Percentiles rank a stretch among this genome's conserved stretches.
These are phyloP conservation scores for Aspergillus bombycis DNA, from an alignment of 2,329 filamentous ascomycete species.

Conservation along the genomic window DNA sequence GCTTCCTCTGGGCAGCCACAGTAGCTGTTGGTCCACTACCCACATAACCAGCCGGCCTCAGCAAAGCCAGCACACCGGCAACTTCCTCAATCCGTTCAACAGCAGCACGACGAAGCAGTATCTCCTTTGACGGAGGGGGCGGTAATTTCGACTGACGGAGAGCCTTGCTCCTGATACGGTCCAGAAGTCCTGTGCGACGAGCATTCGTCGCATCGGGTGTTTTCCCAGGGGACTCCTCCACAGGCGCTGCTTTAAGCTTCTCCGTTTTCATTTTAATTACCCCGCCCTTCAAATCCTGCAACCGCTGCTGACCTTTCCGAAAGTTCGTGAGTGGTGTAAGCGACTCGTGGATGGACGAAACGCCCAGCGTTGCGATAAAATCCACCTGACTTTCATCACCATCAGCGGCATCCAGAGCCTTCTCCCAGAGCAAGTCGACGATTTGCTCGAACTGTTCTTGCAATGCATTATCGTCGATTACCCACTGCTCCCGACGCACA, in stretches of 20 bases:
- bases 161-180: conserved; percentile 75
- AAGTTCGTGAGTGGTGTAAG: conserved; percentile 38
- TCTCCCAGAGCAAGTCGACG: conserved; percentile 50
- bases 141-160: conserved; percentile 50
- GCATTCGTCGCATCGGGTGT: conserved; percentile 32
- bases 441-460: conserved; percentile 55
- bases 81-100: conserved; percentile 71
- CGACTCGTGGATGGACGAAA: conserved; percentile 41
- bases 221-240: conserved; percentile 25
- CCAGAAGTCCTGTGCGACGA: conserved; percentile 67
- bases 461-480: conserved; percentile 45
- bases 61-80: conserved; percentile 67
- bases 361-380: conserved; percentile 37
- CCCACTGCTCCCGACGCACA: conserved; percentile 16
- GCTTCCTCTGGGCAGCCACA: conserved; percentile 55
- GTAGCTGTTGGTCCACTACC: conserved; percentile 34
- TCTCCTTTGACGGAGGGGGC: conserved; percentile 53
- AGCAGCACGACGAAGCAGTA: conserved; percentile 65
- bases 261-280: conserved; percentile 41
- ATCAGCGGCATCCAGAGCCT: conserved; percentile 38
- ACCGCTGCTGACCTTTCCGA: conserved; percentile 44
- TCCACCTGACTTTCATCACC: conserved; percentile 37
- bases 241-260: conserved; percentile 28
- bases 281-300: conserved; percentile 45
- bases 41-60: conserved; percentile 47